Evolutionary conservation across 2,329 filamentous ascomycete species (phyloP), one percentile per base, ranked within the genome.

Genomic region (Pseudogymnoascus sp.): DNA sequence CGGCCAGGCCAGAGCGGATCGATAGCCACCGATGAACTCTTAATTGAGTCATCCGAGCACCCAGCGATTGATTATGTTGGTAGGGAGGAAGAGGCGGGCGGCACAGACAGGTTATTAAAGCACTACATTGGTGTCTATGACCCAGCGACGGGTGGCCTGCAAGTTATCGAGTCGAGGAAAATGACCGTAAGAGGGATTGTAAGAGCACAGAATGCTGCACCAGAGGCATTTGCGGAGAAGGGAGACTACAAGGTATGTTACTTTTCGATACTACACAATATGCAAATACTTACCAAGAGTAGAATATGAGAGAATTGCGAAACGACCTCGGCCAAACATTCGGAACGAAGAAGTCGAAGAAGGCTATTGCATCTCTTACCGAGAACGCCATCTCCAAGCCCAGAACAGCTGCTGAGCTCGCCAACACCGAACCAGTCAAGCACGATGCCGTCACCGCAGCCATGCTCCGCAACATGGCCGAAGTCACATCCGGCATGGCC

Each of bases 341-440:
- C 71, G 91, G 91, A 73, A 93, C 90, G 25, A 92, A 90, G 78
- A 93, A 93, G 76, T 88, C 90, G 21, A 89, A 87, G 80, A 93
- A 93, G 77, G 88, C 85, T 1, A 85, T 95, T 68, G 80, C 82
- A 28, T 83, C 87, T 63, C 80, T 84, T 66, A 85, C 86, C 2
- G 82, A 89, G 69, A 92, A 93, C 71, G 88, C 88, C 16, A 91
- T 93, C 68, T 77, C 71, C 37, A 67, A 68, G 7, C 72, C 72
- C 28, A 71, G 59, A 65, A 68, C 69, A 16, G 59, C 59, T 40
- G 59, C 34, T 16, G 59, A 60, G 3, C 34, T 60, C 5, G 65
- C 66, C 59, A 63, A 60, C 14, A 65, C 65, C 37, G 68, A 66
- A 43, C 76, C 43, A 75, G 76, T 77, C 37, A 82, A 82, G 68